A percentile compares a stretch with the other conserved stretches of the same genome.
Conservation (phyloP, 306 rosid species). For the Cyamopsis tetragonoloba region DNA sequence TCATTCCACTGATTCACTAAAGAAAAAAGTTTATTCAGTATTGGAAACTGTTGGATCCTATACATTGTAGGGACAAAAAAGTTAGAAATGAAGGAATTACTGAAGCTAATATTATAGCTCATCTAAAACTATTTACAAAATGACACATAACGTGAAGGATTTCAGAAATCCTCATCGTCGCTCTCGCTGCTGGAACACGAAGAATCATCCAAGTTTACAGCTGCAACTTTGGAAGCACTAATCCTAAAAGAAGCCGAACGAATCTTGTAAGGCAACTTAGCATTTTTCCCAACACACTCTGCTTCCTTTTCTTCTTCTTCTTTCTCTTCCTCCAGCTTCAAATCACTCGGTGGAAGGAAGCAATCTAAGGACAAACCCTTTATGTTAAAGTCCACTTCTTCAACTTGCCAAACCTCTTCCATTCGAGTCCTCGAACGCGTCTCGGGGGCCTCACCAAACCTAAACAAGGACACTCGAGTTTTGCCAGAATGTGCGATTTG, state of each 20-base stretch:
- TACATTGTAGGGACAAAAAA: not conserved
- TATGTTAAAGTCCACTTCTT: constrained; percentile 83
- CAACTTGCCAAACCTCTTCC: constrained; percentile 87
- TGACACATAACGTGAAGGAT: not conserved
- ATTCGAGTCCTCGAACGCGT: constrained; percentile 63
- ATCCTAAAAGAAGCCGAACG: constrained; percentile 60
- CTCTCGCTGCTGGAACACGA: constrained; percentile 38
- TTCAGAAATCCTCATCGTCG: constrained; percentile 49
- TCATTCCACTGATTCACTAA: not conserved
- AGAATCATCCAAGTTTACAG: constrained; percentile 56
- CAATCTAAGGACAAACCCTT: constrained; percentile 79
- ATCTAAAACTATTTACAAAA: constrained; percentile 35
- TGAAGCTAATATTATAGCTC: constrained; percentile 11
- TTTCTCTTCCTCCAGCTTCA: constrained; percentile 54
- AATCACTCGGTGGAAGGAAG: constrained; percentile 79
- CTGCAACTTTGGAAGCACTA: constrained; percentile 69
- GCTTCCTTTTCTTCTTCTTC: constrained; percentile 16
- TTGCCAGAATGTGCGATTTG: constrained; percentile 74
- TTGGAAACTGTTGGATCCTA: not conserved
- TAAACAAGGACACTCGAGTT: constrained; percentile 58
- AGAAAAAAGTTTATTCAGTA: not conserved
- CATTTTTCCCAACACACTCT: constrained; percentile 21
- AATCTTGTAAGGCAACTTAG: constrained; percentile 51
- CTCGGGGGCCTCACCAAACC: constrained; percentile 62
- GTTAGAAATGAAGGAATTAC: constrained; percentile 3